Evolutionary conservation across 2,329 filamentous ascomycete species (phyloP), one percentile per base, ranked within the genome.

Genomic region (Elsinoe necatrix): DNA sequence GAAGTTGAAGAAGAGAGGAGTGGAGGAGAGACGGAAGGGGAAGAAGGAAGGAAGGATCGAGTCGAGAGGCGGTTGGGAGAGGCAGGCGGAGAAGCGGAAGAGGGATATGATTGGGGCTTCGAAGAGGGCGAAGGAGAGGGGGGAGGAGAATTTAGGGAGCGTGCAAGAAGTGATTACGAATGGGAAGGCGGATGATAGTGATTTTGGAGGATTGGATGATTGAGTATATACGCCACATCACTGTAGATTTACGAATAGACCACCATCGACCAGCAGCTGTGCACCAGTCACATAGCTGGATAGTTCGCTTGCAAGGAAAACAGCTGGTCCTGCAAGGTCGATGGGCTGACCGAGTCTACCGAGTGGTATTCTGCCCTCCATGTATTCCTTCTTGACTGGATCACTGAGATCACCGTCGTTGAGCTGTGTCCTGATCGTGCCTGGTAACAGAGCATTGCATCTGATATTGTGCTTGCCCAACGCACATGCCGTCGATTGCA

Each of bases 201-300:
- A 71, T 43, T 75, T 75, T 66, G 71, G 68, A 50, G 73, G 73
- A 4, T 74, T 74, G 59, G 72, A 72, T 14, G 59, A 60, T 21
- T 56, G 42, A 45, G 18, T 48, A 21, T 45, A 8, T 45, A 47
- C 29, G 27, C 18, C 18, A 37, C 14, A 25, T 34, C 55, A 92
- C 71, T 93, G 89, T 64, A 95, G 74, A 71, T 95, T 95, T 14
- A 95, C 90, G 76, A 93, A 95, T 60, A 92, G 69, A 0, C 91
- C 90, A 9, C 90, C 91, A 71, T 95, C 90, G 12, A 95, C 90
- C 61, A 95, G 70, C 63, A 95, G 67, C 71, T 93, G 88, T 14
- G 89, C 85, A 0, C 89, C 89, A 58, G 83, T 92, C 9, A 93
- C 86, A 72, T 91, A 93, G 21, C 81, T 80, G 68, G 85, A 92